Conservation (phyloP, 2,329 filamentous ascomycete genomes). For the Calycina herbarum region DNA sequence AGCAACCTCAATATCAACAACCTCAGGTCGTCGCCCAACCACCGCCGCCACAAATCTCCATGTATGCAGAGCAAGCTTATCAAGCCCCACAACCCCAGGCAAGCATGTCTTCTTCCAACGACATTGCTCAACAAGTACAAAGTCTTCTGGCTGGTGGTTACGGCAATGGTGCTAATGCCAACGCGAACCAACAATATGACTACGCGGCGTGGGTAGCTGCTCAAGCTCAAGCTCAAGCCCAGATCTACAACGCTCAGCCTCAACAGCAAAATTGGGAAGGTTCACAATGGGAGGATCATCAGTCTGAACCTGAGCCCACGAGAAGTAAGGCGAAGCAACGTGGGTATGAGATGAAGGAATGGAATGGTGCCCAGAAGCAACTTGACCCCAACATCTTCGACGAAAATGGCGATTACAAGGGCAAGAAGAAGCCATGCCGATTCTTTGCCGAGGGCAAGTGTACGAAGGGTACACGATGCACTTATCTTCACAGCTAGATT, state of each 20-base stretch:
- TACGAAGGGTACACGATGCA: slow-evolving; percentile 71
- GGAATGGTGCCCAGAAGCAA: slow-evolving; percentile 13
- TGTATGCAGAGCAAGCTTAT: slow-evolving; percentile 22
- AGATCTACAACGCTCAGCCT: neutral
- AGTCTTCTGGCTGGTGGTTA: slow-evolving; percentile 27
- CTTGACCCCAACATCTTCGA: slow-evolving; percentile 26
- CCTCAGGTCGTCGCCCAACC: slow-evolving; percentile 35
- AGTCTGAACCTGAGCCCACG: slow-evolving; percentile 15
- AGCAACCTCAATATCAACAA: slow-evolving; percentile 32
- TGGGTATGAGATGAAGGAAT: slow-evolving; percentile 23
- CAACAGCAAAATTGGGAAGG: slow-evolving; percentile 20
- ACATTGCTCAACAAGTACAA: slow-evolving; percentile 33
- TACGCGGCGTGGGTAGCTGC: slow-evolving; percentile 26
- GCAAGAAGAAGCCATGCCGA: slow-evolving; percentile 67
- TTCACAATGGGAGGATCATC: neutral
- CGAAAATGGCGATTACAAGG: slow-evolving; percentile 42
- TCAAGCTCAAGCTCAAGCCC: slow-evolving; percentile 14
- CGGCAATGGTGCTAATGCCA: slow-evolving; percentile 27
- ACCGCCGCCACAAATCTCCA: slow-evolving; percentile 21
- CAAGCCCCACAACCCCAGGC: slow-evolving; percentile 16
- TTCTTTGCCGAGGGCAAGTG: slow-evolving; percentile 73
- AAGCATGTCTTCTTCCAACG: slow-evolving; percentile 20
- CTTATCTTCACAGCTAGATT: slow-evolving; percentile 63
- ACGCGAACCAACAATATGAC: slow-evolving; percentile 23
- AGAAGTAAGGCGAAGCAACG: slow-evolving; percentile 20